A percentile compares a stretch with the other conserved stretches of the same genome.
Evolutionary conservation across 73 alveolate species (phyloP).

Genomic region (Paramecium sonneborni): DNA sequence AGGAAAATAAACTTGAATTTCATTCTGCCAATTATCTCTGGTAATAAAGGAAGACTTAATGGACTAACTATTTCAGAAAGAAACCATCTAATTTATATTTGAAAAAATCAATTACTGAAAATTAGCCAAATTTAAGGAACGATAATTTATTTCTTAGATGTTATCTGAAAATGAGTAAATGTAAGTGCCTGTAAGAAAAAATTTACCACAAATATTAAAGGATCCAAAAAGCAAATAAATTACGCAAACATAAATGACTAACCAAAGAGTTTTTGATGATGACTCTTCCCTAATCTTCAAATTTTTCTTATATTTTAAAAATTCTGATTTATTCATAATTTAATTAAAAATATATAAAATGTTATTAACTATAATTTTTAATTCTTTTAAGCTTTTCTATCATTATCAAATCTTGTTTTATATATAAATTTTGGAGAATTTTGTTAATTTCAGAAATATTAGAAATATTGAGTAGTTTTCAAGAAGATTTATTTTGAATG

Average conservation of each 20-base stretch:
- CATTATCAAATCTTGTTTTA: too few species aligned
- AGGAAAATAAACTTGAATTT: constrained; percentile 27
- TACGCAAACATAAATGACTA: not conserved
- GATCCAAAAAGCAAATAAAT: constrained; percentile 39
- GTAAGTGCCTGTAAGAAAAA: not conserved
- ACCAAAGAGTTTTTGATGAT: not conserved
- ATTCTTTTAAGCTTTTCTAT: too few species aligned
- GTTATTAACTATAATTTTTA: not conserved
- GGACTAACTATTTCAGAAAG: not conserved
- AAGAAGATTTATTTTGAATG: too few species aligned
- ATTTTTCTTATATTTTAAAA: not conserved
- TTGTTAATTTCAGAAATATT: too few species aligned
- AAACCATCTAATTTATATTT: not conserved
- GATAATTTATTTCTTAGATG: not conserved
- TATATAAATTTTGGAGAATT: too few species aligned
- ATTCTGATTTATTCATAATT: constrained; percentile 9
- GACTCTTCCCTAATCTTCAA: not conserved
- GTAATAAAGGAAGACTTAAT: not conserved
- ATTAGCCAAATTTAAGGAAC: not conserved
- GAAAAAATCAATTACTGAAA: not conserved
- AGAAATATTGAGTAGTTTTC: too few species aligned
- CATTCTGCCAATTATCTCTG: constrained; percentile 28
- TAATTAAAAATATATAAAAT: not conserved
- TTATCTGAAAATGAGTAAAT: not conserved
- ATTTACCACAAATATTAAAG: not conserved